phyloP scores from a whole-genome alignment of 2,329 filamentous ascomycete genomes.

The Fusarium sacchari region DNA sequence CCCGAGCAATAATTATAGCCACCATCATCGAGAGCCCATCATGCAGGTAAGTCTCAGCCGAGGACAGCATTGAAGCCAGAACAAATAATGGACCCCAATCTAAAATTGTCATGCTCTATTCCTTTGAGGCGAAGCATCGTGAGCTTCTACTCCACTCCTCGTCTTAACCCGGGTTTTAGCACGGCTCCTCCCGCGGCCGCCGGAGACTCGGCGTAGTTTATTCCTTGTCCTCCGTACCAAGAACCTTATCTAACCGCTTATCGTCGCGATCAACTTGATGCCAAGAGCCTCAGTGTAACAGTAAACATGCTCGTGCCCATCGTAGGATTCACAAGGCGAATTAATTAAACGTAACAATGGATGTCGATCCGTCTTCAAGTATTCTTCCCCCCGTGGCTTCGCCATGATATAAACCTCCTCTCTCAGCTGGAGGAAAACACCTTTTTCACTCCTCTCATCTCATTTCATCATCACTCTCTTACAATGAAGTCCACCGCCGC shows the following conservation, averaged over 20 bases:
- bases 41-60: rapidly evolving
- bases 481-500: slow-evolving; percentile 4
- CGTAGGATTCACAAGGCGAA: not conserved
- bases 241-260: not conserved
- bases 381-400: not conserved
- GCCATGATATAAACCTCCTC: not conserved
- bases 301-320: not conserved
- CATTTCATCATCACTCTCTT: not conserved
- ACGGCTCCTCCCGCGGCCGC: not conserved
- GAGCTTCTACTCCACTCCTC: not conserved
- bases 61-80: too few species aligned
- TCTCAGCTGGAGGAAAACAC: not conserved
- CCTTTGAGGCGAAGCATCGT: not conserved
- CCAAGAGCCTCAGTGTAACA: not conserved
- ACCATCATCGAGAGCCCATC: rapidly evolving
- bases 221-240: not conserved
- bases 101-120: not conserved
- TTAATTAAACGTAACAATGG: too few species aligned
- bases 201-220: rapidly evolving
- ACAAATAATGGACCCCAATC: not conserved
- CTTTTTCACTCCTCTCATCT: not conserved
- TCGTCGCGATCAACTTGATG: not conserved
- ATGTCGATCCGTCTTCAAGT: not conserved
- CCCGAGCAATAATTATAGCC: rapidly evolving
- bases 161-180: too few species aligned